Conservation (phyloP, 116 monocot species). For the Thalassia testudinum region DNA sequence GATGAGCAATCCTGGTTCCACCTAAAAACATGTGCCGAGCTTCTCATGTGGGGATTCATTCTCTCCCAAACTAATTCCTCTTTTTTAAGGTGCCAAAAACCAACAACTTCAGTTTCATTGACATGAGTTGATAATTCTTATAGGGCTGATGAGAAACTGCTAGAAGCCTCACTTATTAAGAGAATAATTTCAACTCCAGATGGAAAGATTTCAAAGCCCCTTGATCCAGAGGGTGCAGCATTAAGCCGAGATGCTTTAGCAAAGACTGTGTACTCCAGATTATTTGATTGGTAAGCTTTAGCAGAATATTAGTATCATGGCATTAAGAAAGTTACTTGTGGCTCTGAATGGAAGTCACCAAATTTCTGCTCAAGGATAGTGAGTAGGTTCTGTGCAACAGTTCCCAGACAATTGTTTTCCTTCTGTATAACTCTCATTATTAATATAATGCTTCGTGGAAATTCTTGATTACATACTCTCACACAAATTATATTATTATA, state of each 20-base stretch:
- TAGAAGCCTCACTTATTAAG: slow-evolving; percentile 63
- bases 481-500: too few relatives aligned
- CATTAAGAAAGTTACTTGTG: not conserved
- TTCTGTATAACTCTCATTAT: not conserved
- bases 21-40: slow-evolving; percentile 70
- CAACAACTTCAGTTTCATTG: slow-evolving; percentile 1
- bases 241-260: slow-evolving; percentile 84
- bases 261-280: slow-evolving; percentile 85
- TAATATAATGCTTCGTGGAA: not conserved
- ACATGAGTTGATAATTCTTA: not conserved
- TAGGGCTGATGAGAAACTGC: slow-evolving; percentile 59
- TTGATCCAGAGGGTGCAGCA: slow-evolving; percentile 79
- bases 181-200: slow-evolving; percentile 95
- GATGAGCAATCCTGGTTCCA: slow-evolving; percentile 57
- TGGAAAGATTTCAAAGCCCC: slow-evolving; percentile 88
- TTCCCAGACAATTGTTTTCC: not conserved
- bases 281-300: slow-evolving; percentile 86
- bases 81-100: not conserved
- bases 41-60: slow-evolving; percentile 48
- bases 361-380: not conserved
- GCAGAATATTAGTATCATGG: not conserved
- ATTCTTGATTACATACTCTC: not conserved
- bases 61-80: not conserved
- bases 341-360: not conserved
- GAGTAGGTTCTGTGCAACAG: not conserved